Evolutionary conservation across 106 monocot species (phyloP).

Genomic region (Ottelia alismoides): DNA sequence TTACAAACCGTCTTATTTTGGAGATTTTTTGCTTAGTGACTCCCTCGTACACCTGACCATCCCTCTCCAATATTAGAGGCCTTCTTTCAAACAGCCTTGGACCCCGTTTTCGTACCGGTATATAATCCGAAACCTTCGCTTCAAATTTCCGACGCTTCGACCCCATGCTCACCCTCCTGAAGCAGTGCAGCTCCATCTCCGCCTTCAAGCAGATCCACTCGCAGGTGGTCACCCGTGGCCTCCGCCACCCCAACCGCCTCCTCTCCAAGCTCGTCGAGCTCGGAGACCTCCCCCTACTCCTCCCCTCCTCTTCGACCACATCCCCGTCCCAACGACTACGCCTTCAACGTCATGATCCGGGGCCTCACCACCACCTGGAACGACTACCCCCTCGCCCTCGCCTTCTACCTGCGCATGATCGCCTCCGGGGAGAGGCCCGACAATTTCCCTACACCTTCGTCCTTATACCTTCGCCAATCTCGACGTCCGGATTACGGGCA

Average conservation of each 20-base stretch:
- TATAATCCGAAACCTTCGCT: no score
- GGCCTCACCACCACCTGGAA: conserved; percentile 36
- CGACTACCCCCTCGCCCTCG: conserved; percentile 31
- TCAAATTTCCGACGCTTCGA: no score
- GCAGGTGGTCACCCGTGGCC: conserved; percentile 28
- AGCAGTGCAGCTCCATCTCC: conserved; percentile 33
- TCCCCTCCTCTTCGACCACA: conserved; percentile 35
- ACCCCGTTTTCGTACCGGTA: no score
- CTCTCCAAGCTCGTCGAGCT: conserved; percentile 44
- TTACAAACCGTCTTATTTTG: no score
- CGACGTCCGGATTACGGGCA: conserved; percentile 15
- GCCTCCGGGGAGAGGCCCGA: conserved; percentile 23
- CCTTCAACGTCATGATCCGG: conserved; percentile 83
- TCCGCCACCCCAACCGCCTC: conserved; percentile 15
- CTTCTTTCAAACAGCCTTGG: no score
- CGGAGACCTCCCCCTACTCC: conserved; percentile 37
- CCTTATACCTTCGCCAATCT: conserved; percentile 38
- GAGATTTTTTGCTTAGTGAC: no score
- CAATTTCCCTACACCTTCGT: conserved; percentile 67
- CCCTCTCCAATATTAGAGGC: no score
- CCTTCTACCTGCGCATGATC: conserved; percentile 41
- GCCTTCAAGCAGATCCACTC: conserved; percentile 65
- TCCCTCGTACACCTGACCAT: no score
- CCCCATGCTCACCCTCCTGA: conserved; percentile 30
- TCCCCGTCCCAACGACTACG: conserved; percentile 49